A percentile compares a stretch with the other conserved stretches of the same genome.
Conservation (phyloP, 345 rosid species). For the Cochlearia excelsa region DNA sequence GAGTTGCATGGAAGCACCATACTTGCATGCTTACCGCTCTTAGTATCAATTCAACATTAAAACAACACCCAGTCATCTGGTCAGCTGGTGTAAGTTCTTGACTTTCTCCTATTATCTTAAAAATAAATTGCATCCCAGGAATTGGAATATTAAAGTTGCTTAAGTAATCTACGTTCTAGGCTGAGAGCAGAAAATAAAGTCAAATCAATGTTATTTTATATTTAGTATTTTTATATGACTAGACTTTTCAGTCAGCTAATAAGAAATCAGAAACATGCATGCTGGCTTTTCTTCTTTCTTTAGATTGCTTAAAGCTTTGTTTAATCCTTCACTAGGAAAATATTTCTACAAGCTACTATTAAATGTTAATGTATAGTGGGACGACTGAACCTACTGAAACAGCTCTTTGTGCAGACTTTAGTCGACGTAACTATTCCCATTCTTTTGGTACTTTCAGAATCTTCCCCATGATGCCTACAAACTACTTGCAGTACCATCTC, state of each 20-base stretch:
- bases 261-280: conserved; percentile 9
- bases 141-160: conserved; percentile 13
- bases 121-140: conserved; percentile 7
- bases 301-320: conserved; percentile 19
- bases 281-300: conserved; percentile 7
- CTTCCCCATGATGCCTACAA: conserved; percentile 97
- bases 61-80: conserved; percentile 98
- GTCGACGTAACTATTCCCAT: conserved; percentile 25
- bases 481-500: conserved; percentile 94
- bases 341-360: not conserved
- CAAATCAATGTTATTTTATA: conserved; percentile 4
- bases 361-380: conserved; percentile 6
- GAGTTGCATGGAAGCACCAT: conserved; percentile 88
- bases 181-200: conserved; percentile 16
- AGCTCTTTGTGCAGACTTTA: conserved; percentile 13
- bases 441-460: conserved; percentile 53
- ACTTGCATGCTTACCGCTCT: conserved; percentile 94
- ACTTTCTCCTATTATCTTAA: conserved; percentile 19
- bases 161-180: conserved; percentile 18
- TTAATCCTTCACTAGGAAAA: conserved; percentile 4
- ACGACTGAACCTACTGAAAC: conserved; percentile 16
- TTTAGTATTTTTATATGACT: conserved; percentile 20
- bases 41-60: conserved; percentile 87
- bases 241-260: conserved; percentile 19
- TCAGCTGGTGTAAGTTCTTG: conserved; percentile 74